Conservation (phyloP, 352 stramenopile genomes). For the Phytophthora multivora region DNA sequence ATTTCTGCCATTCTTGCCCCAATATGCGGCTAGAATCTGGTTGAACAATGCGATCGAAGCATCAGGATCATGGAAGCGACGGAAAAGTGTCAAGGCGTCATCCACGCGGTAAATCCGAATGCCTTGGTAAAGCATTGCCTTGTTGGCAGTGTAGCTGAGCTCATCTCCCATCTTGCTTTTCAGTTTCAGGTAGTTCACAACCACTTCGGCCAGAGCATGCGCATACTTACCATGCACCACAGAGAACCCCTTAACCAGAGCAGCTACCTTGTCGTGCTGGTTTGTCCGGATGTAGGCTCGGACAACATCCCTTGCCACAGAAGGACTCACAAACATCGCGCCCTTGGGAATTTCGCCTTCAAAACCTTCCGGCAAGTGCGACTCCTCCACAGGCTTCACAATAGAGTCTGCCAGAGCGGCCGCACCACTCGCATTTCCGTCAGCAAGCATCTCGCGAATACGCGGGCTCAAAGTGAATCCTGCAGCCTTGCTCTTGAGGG, state of each 20-base stretch:
- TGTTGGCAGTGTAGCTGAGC: slow-evolving; percentile 55
- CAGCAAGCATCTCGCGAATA: slow-evolving; percentile 51
- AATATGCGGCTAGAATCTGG: slow-evolving; percentile 49
- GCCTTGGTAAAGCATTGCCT: slow-evolving; percentile 57
- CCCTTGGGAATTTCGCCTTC: slow-evolving; percentile 28
- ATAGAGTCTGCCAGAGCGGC: slow-evolving; percentile 48
- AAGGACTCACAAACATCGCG: slow-evolving; percentile 43
- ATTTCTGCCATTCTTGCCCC: slow-evolving; percentile 24
- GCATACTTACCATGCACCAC: slow-evolving; percentile 46
- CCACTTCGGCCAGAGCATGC: slow-evolving; percentile 51
- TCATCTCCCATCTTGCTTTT: slow-evolving; percentile 41
- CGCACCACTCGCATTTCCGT: slow-evolving; percentile 41
- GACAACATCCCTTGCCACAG: slow-evolving; percentile 49
- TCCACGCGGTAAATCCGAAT: slow-evolving; percentile 53
- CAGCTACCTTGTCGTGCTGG: slow-evolving; percentile 61
- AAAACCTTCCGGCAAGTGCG: slow-evolving; percentile 45
- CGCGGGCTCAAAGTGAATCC: slow-evolving; percentile 43
- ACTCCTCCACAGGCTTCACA: slow-evolving; percentile 39
- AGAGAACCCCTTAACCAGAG: slow-evolving; percentile 59
- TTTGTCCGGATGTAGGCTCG: slow-evolving; percentile 50
- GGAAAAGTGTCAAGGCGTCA: slow-evolving; percentile 50
- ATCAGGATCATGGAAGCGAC: slow-evolving; percentile 51
- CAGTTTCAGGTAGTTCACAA: slow-evolving; percentile 49
- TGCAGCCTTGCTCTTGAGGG: slow-evolving; percentile 30
- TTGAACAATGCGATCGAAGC: slow-evolving; percentile 45